Evolutionary conservation across 179 eudicot genomes (phyloP).

Genomic region (Carnegiea gigantea): DNA sequence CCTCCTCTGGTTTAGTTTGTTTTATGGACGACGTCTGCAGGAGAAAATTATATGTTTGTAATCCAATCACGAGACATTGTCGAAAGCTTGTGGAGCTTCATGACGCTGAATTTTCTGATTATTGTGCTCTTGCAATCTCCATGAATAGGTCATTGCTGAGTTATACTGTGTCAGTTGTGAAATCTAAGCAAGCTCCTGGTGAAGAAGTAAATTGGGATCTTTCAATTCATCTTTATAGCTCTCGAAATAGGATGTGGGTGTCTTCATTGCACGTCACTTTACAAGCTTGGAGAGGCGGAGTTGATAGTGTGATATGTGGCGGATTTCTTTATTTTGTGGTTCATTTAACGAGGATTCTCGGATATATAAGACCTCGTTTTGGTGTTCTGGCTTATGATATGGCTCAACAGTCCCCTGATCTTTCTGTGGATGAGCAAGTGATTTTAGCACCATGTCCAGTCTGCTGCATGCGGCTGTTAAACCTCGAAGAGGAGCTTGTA

Average conservation of each 20-base stretch:
- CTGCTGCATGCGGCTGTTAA: constrained; percentile 38
- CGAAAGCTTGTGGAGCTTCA: constrained; percentile 29
- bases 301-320: constrained; percentile 33
- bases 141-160: constrained; percentile 21
- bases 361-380: constrained; percentile 18
- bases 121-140: constrained; percentile 37
- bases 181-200: constrained; percentile 31
- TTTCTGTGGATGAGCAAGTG: constrained; percentile 22
- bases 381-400: constrained; percentile 38
- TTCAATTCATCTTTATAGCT: constrained; percentile 32
- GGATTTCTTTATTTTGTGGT: constrained; percentile 38
- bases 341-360: constrained; percentile 22
- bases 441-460: constrained; percentile 33
- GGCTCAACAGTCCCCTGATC: neutral
- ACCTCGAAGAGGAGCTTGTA: constrained; percentile 32
- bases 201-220: constrained; percentile 25
- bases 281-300: constrained; percentile 38
- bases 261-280: constrained; percentile 26
- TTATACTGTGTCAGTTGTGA: constrained; percentile 34
- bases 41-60: constrained; percentile 32
- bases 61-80: constrained; percentile 31
- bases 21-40: constrained; percentile 32
- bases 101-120: constrained; percentile 24
- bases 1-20: constrained; percentile 41
- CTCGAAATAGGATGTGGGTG: constrained; percentile 28